Evolutionary conservation across 768 basidiomycete species (phyloP).

Genomic region (Boletus rubescentipes): DNA sequence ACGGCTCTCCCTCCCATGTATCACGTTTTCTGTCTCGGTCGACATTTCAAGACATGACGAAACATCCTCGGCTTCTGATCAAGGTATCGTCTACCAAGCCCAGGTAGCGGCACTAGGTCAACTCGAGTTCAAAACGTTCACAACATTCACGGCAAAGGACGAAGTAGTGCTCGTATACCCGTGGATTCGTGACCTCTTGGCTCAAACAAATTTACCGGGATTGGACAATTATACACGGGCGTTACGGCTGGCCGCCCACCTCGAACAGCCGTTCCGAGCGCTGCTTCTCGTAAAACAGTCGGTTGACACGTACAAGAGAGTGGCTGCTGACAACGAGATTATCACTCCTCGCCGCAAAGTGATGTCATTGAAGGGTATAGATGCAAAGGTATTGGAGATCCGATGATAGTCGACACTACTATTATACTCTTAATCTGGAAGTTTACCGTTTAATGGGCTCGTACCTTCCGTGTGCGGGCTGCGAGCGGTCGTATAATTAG

Average conservation of each 20-base stretch:
- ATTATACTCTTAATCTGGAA: not conserved
- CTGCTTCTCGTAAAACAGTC: not conserved
- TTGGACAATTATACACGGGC: not conserved
- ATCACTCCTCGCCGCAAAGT: not conserved
- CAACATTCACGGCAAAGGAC: not conserved
- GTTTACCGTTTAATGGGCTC: no score
- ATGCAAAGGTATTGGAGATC: not conserved
- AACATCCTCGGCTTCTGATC: not conserved
- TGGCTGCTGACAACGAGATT: not conserved
- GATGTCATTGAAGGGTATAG: not conserved
- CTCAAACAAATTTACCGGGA: not conserved
- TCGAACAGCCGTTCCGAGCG: not conserved
- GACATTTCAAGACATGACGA: not conserved
- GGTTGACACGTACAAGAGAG: not conserved
- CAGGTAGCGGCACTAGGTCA: not conserved
- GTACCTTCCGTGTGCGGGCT: no score
- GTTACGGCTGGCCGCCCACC: not conserved
- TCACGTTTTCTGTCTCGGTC: not conserved
- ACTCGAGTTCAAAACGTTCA: not conserved
- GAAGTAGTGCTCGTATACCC: not conserved
- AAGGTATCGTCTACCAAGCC: not conserved
- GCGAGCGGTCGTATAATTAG: no score
- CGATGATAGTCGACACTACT: not conserved
- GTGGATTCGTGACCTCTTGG: not conserved
- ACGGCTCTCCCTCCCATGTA: not conserved